These are phyloP conservation scores for Mayamaea pseudoterrestris DNA, from an alignment of 108 stramenopile species.

Conservation along the genomic window DNA sequence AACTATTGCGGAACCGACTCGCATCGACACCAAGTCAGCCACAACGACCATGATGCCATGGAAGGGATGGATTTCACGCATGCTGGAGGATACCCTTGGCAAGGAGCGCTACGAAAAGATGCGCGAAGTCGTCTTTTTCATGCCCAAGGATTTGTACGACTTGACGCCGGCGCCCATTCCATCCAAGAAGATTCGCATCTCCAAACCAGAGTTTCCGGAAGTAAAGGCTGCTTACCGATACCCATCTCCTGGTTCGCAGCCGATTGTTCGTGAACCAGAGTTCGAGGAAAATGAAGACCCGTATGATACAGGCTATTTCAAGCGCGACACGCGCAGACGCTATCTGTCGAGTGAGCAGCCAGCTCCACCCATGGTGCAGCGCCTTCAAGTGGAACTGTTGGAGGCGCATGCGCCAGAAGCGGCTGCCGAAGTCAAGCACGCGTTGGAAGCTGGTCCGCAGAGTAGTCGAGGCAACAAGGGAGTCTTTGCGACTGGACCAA, in stretches of 20 bases:
- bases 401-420: constrained; percentile 48
- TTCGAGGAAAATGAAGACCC: constrained; percentile 60
- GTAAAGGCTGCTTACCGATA: constrained; percentile 47
- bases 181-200: constrained; percentile 28
- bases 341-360: constrained; percentile 38
- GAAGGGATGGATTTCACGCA: constrained; percentile 67
- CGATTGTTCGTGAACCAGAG: constrained; percentile 37
- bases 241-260: constrained; percentile 76
- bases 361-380: constrained; percentile 45
- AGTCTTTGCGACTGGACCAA: constrained; percentile 71
- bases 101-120: constrained; percentile 33
- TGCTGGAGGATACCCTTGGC: constrained; percentile 48
- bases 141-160: constrained; percentile 45
- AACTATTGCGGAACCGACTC: too few species aligned
- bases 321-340: constrained; percentile 65
- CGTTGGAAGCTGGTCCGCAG: constrained; percentile 45
- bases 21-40: too few species aligned
- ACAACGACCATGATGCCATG: constrained; percentile 77
- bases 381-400: constrained; percentile 49
- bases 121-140: constrained; percentile 41
- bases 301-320: constrained; percentile 75
- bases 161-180: constrained; percentile 51
- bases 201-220: constrained; percentile 33
- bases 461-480: constrained; percentile 69
- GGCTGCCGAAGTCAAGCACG: constrained; percentile 51